These are phyloP conservation scores for Malania oleifera DNA, from an alignment of 164 flowering plant genomes.

Conservation along the genomic window DNA sequence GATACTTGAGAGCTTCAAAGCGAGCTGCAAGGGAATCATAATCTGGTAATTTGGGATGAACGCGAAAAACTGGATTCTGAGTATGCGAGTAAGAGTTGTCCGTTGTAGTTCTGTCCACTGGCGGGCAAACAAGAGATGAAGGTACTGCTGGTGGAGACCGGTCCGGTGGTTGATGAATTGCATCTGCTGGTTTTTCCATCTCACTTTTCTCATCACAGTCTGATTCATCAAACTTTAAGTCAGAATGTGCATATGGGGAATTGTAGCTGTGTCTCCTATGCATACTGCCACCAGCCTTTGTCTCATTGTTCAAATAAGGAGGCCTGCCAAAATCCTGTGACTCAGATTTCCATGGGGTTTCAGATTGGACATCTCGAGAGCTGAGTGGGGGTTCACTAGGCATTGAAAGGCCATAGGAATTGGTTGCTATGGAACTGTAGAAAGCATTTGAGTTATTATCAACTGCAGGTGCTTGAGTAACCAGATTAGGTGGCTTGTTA, in stretches of 20 bases:
- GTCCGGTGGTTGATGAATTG: conserved; percentile 33
- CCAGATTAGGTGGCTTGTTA: conserved; percentile 27
- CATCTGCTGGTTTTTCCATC: conserved; percentile 31
- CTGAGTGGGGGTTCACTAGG: conserved; percentile 12
- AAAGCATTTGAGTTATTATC: conserved; percentile 12
- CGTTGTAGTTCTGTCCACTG: background rate
- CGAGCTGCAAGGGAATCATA: conserved; percentile 80
- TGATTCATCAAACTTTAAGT: conserved; percentile 76
- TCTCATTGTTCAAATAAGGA: conserved; percentile 16
- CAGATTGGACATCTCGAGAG: conserved; percentile 9
- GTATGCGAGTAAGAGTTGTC: background rate
- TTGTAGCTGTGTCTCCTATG: conserved; percentile 65
- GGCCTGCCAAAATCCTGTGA: conserved; percentile 27
- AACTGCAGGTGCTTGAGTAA: conserved; percentile 12
- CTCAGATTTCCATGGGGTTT: conserved; percentile 17
- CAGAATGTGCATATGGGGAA: conserved; percentile 37
- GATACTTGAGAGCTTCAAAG: conserved; percentile 79
- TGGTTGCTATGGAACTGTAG: conserved; percentile 7
- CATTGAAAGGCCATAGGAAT: conserved; percentile 5
- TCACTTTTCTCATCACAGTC: conserved; percentile 79
- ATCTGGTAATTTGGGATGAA: conserved; percentile 93
- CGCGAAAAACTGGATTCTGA: conserved; percentile 27
- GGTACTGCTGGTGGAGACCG: conserved; percentile 48
- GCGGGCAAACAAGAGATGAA: conserved; percentile 7
- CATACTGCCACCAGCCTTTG: conserved; percentile 15